These are phyloP conservation scores for Candida schatavii DNA, from an alignment of 805 yeast species.

Conservation along the genomic window DNA sequence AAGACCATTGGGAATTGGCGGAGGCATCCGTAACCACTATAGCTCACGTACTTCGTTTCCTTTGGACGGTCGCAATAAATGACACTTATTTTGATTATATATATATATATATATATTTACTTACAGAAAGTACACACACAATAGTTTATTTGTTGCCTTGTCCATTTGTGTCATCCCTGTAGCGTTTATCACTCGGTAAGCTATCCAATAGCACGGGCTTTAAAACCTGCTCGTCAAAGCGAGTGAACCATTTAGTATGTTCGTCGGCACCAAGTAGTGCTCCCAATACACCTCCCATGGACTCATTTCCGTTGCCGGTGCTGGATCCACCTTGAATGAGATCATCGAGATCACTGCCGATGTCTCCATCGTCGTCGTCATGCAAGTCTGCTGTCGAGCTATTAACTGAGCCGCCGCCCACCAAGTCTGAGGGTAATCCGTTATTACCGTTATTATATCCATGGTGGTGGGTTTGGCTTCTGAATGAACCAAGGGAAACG, in stretches of 20 bases:
- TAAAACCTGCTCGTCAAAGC: slow-evolving; percentile 88
- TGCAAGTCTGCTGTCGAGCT: slow-evolving; percentile 19
- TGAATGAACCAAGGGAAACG: slow-evolving; percentile 18
- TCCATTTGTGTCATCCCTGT: slow-evolving; percentile 3
- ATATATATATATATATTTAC: background rate
- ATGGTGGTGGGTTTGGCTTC: slow-evolving; percentile 5
- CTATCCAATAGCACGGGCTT: slow-evolving; percentile 86
- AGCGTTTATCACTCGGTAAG: slow-evolving; percentile 24
- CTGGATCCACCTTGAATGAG: background rate
- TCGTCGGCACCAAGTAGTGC: slow-evolving; percentile 57
- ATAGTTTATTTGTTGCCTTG: no score
- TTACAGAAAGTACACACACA: background rate
- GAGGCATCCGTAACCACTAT: no score
- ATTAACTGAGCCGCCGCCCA: slow-evolving; percentile 9
- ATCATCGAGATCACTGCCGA: slow-evolving; percentile 38
- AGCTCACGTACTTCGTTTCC: no score
- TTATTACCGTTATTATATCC: background rate
- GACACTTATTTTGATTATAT: background rate
- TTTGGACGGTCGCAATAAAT: no score
- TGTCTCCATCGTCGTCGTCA: slow-evolving; percentile 21
- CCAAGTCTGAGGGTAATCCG: background rate
- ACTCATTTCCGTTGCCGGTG: slow-evolving; percentile 5
- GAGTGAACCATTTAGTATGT: slow-evolving; percentile 87
- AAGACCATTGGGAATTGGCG: no score
- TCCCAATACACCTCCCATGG: slow-evolving; percentile 31